Base-by-base conservation (phyloP, 495 filamentous ascomycete species). In the Hamigera avellanea region DNA sequence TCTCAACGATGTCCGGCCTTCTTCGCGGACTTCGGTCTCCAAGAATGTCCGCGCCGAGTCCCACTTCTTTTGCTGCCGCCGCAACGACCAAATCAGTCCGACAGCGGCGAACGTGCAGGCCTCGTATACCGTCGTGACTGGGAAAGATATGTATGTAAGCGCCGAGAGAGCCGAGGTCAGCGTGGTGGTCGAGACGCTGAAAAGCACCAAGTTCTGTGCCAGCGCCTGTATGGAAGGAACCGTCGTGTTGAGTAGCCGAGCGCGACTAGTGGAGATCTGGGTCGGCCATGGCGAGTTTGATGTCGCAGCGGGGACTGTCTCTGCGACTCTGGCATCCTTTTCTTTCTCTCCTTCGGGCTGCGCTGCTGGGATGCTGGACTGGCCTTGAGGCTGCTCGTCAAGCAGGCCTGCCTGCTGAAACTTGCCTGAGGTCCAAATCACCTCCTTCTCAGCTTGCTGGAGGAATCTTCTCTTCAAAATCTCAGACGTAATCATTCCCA, bases 341-440 rank as follows among this genome's bases (percentile, higher is more conserved):
- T 26, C 34, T 13, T 32, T 15, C 14, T 34, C 9, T 32, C n/a
- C 14, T 34, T 1, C 14, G 12, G 19, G n/a, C n/a, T 26, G 19
- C 5, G 21, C 14, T n/a, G 28, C 14, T 14, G 21, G n/a, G 30
- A 18, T 15, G 28, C 13, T 7, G 38, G 27, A 16, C 12, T 41
- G 18, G 14, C 19, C 18, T 43, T 19, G 3, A 14, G 44, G 35
- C 6, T n/a, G n/a, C n/a, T 48, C 42, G 15, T 52, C 54, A 15
- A 65, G 55, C 43, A 75, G 51, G 30, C 80, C 73, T 40, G 83
- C 76, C 57, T 89, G 81, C 33, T 72, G 67, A 41, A 94, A 75
- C 16, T 80, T 71, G 7, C 91, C 91, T n/a, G 81, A 72, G 3
- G 93, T 73, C 61, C 76, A 93, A 35, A 93, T 76, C 28, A 83